phyloP scores from a whole-genome alignment of 192 early-diverging fungal genomes.

The Coemansia sp. region DNA sequence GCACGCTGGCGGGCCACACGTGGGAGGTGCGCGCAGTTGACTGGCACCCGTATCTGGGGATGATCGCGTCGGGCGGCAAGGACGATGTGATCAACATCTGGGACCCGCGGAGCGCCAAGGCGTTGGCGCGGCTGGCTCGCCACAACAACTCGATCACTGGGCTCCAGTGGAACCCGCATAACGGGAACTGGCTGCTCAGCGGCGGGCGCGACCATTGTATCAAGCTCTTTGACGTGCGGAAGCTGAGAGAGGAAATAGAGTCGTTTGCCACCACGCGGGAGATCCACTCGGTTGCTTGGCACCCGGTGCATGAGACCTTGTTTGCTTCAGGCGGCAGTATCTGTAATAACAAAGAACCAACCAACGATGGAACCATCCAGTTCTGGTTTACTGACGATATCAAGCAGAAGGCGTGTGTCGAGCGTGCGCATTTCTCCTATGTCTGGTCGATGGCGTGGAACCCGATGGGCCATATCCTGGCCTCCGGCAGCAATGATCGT shows the following conservation, averaged over 20 bases:
- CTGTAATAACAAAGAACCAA: conserved; percentile 66
- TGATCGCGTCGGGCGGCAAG: conserved; percentile 92
- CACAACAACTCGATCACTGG: conserved; percentile 92
- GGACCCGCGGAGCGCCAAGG: conserved; percentile 91
- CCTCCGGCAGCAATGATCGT: conserved; percentile 93
- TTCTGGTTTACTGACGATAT: conserved; percentile 80
- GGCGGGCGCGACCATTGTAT: conserved; percentile 88
- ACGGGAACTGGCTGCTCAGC: conserved; percentile 95
- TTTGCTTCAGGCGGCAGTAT: conserved; percentile 85
- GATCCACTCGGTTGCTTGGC: conserved; percentile 90
- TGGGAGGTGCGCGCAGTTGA: conserved; percentile 97
- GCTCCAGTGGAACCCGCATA: conserved; percentile 86
- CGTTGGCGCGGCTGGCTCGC: conserved; percentile 84
- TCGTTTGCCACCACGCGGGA: conserved; percentile 88
- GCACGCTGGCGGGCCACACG: conserved; percentile 80
- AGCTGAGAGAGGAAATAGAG: conserved; percentile 83
- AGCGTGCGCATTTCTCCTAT: conserved; percentile 82
- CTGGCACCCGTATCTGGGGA: conserved; percentile 93
- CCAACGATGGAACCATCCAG: conserved; percentile 53
- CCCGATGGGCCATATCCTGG: conserved; percentile 92
- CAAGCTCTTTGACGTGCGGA: conserved; percentile 93
- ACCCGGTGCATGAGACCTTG: conserved; percentile 88
- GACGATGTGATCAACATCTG: conserved; percentile 96
- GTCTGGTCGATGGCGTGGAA: conserved; percentile 98
- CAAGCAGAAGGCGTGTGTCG: conserved; percentile 54